Evolutionary conservation across 805 yeast genomes (phyloP).

Genomic region (Candida oleophila): DNA sequence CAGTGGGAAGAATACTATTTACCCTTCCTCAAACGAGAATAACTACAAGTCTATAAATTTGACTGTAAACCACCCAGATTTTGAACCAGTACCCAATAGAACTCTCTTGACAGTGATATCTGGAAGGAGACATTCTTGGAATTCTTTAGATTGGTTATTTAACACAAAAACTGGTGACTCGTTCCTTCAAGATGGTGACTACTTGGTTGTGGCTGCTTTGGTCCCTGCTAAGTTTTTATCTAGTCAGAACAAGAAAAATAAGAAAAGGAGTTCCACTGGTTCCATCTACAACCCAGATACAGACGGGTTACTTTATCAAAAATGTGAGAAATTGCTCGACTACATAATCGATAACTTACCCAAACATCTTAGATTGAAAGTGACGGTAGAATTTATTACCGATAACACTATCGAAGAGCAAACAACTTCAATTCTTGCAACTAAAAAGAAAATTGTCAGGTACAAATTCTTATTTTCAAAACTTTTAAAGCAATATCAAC

Average conservation of each 20-base stretch:
- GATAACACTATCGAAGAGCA: constrained; percentile 13
- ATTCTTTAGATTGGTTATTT: constrained; percentile 39
- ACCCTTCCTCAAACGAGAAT: constrained; percentile 34
- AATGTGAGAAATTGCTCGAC: constrained; percentile 24
- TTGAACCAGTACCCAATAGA: constrained; percentile 18
- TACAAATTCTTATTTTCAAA: constrained; percentile 36
- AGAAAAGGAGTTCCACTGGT: constrained; percentile 8
- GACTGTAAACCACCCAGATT: constrained; percentile 44
- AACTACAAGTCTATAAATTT: constrained; percentile 40
- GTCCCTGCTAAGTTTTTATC: constrained; percentile 20
- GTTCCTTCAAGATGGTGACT: constrained; percentile 39
- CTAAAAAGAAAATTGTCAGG: constrained; percentile 16
- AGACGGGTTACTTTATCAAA: constrained; percentile 20
- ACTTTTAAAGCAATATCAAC: constrained; percentile 40
- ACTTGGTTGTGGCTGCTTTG: constrained; percentile 34
- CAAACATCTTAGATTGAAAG: constrained; percentile 26
- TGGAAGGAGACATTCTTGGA: constrained; percentile 47
- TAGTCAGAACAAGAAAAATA: constrained; percentile 11
- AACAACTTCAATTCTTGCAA: background rate
- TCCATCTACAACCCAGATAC: constrained; percentile 6
- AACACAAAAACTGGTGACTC: constrained; percentile 10
- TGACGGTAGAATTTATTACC: constrained; percentile 39
- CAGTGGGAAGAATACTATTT: constrained; percentile 9
- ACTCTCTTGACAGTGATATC: constrained; percentile 37
- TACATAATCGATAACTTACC: constrained; percentile 18